Evolutionary conservation across 768 basidiomycete species (phyloP).

Genomic region (Fomitopsis serialis): DNA sequence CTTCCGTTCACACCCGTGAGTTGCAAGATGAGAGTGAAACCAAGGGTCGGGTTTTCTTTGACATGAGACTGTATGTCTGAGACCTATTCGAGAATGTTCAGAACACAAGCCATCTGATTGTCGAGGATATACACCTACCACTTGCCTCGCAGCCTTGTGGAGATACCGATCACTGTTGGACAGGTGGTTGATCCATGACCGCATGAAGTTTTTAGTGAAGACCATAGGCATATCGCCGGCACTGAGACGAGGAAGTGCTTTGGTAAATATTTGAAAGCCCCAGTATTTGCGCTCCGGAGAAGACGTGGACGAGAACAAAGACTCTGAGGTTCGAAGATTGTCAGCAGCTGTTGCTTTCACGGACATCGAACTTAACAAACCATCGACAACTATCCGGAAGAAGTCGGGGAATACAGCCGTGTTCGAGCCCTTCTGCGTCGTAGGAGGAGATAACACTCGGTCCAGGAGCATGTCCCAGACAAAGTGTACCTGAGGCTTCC

Average conservation of each 20-base stretch:
- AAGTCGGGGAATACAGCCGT: constrained; percentile 74
- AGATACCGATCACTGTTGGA: constrained; percentile 83
- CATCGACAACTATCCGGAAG: constrained; percentile 87
- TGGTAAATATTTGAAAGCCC: constrained; percentile 92
- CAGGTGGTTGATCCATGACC: constrained; percentile 94
- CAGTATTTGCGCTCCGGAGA: constrained; percentile 89
- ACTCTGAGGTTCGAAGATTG: constrained; percentile 49
- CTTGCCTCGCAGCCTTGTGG: constrained; percentile 82
- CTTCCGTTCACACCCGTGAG: constrained; percentile 80
- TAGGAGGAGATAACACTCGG: constrained; percentile 51
- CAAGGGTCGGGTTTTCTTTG: constrained; percentile 68
- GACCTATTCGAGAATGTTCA: constrained; percentile 40
- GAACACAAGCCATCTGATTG: neutral
- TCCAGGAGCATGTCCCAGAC: constrained; percentile 86
- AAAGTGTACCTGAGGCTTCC: constrained; percentile 92
- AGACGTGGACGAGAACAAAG: constrained; percentile 77
- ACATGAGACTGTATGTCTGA: constrained; percentile 72
- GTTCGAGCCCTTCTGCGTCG: constrained; percentile 34
- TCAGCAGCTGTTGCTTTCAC: neutral
- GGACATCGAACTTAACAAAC: constrained; percentile 31
- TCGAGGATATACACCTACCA: constrained; percentile 42
- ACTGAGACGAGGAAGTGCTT: constrained; percentile 63
- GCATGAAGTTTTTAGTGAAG: constrained; percentile 94
- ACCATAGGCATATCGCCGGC: constrained; percentile 73
- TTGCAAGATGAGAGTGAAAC: constrained; percentile 81